Base-by-base conservation (phyloP, 2,329 filamentous ascomycete species). In the Colletotrichum siamense region DNA sequence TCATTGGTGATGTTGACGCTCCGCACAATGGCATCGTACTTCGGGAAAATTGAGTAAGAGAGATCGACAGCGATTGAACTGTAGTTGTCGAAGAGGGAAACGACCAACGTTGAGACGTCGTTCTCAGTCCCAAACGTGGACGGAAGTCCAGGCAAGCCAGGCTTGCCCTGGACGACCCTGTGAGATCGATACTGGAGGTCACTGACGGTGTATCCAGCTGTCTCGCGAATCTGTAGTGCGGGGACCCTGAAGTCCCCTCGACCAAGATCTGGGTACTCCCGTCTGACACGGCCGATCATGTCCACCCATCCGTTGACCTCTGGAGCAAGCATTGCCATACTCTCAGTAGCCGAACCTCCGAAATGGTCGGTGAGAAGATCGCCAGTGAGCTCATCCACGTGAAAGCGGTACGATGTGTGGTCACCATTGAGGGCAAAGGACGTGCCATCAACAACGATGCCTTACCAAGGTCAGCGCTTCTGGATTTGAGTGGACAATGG, bases 191-290 rank as follows among this genome's bases (percentile, higher is more conserved):
- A 94, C 52, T 85, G 85, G 73, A 94, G 88, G 9, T 89, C 88
- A 8, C 89, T 90, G 16, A 94, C 88, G 0, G 91, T 92, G 75
- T 91, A 88, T 34, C 92, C 92, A 18, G 87, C 87, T 3, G 88
- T 84, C 79, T 94, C 91, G 69, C 87, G 86, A 78, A 94, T 91
- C 49, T 90, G 89, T 15, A 94, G 87, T 0, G 92, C 92, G 0
- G 92, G 92, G 4, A 89, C 84, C 5, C 92, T 88, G 78, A 92
- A 92, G 79, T 94, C 92, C 18, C 92, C 92, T 9, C 92, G 88
- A 1, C 92, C 92, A 6, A 92, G 84, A 75, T 94, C 92, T 3
- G 92, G 92, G 70, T 92, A 93, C 80, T 94, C 92, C 32, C 92
- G 89, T 18, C 90, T 88, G 24, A 76, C 74, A 57, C 90, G 91